phyloP scores from a whole-genome alignment of 2,329 filamentous ascomycete species.

The Macroventuria anomochaeta region DNA sequence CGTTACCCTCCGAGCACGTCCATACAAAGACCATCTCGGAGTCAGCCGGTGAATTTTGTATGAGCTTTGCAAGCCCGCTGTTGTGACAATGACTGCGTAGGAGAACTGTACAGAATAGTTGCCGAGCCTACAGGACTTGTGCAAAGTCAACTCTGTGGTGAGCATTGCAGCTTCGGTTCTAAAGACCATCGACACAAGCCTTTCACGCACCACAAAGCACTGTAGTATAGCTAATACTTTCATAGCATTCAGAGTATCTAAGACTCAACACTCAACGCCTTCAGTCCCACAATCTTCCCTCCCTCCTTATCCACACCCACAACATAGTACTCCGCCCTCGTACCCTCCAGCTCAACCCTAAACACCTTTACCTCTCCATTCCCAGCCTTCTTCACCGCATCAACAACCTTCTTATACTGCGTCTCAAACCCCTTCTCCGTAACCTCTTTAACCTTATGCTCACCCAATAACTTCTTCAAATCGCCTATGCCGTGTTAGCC shows the following conservation, averaged over 20 bases:
- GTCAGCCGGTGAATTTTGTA: background rate
- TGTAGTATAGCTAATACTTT: too few species aligned
- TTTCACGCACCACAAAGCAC: too few species aligned
- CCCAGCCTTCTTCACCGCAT: constrained; percentile 71
- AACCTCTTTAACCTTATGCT: constrained; percentile 68
- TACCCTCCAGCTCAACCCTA: constrained; percentile 66
- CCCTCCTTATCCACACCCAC: constrained; percentile 67
- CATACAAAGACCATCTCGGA: background rate
- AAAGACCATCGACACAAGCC: too few species aligned
- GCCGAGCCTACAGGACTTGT: too few species aligned
- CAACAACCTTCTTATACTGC: constrained; percentile 71
- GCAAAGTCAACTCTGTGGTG: too few species aligned
- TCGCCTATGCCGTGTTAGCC: constrained; percentile 59
- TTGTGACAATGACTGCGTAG: too few species aligned
- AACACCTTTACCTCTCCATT: constrained; percentile 78
- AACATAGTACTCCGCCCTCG: constrained; percentile 80
- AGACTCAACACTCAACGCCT: constrained; percentile 76
- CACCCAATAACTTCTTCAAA: constrained; percentile 71
- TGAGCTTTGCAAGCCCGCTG: background rate
- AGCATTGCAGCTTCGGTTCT: too few species aligned
- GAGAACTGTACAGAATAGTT: too few species aligned
- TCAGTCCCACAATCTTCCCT: constrained; percentile 74
- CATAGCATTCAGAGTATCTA: constrained; percentile 23
- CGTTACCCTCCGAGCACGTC: constrained; percentile 1
- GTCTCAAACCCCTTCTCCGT: constrained; percentile 75